Percentiles rank a stretch among this genome's conserved stretches.
Conservation (phyloP, 2,329 filamentous ascomycete genomes). For the Calonectria leucothoes region DNA sequence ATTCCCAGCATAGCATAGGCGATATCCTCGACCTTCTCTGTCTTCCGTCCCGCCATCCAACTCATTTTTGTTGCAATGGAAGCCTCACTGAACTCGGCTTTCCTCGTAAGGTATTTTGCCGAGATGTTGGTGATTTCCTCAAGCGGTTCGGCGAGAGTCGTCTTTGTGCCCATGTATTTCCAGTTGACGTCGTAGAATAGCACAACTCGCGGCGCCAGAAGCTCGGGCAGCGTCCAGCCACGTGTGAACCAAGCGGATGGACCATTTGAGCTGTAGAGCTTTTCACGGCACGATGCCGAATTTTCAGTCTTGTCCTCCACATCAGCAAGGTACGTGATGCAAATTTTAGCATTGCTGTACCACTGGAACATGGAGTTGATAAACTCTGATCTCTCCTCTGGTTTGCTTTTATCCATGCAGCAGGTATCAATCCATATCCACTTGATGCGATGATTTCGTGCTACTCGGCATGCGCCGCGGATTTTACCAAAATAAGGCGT, state of each 20-base stretch:
- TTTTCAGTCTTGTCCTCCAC: neutral
- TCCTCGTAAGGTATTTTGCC: neutral
- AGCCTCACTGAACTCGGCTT: neutral
- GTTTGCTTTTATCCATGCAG: neutral
- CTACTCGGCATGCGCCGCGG: neutral
- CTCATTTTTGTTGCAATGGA: constrained; percentile 6
- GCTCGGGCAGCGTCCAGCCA: neutral
- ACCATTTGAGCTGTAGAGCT: neutral
- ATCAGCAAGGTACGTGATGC: neutral
- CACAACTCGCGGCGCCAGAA: neutral
- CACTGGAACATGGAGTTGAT: constrained; percentile 1
- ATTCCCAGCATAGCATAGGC: neutral
- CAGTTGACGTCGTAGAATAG: neutral
- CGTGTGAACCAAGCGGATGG: neutral
- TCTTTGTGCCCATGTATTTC: neutral
- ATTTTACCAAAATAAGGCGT: neutral
- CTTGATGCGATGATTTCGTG: neutral
- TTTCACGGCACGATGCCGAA: neutral
- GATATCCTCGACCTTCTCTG: neutral
- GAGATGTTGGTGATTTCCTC: neutral
- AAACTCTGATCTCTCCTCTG: neutral
- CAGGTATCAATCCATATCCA: constrained; percentile 4
- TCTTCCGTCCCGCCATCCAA: neutral
- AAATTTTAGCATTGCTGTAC: neutral
- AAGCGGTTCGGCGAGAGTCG: neutral